These are phyloP conservation scores for Mycena vitilis DNA, from an alignment of 768 basidiomycete genomes.

Conservation along the genomic window DNA sequence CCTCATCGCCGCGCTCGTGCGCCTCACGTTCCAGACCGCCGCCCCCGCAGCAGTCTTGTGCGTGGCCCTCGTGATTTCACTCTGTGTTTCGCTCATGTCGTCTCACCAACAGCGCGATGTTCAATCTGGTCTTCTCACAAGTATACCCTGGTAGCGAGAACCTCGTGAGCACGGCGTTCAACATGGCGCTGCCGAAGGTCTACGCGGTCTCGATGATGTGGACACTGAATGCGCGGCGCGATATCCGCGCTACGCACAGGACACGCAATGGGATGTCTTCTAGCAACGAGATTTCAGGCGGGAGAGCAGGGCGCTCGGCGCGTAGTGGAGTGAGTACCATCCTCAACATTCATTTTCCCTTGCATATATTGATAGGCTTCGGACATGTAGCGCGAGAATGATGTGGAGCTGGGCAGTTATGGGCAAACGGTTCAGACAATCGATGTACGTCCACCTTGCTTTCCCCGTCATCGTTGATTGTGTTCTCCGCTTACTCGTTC, in stretches of 20 bases:
- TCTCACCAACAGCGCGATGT: slow-evolving; percentile 39
- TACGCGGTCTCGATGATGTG: slow-evolving; percentile 53
- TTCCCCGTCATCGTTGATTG: no score
- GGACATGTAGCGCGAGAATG: no score
- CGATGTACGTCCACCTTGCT: no score
- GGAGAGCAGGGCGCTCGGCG: no score
- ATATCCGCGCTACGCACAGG: slow-evolving; percentile 34
- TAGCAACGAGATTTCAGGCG: no score
- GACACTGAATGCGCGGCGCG: slow-evolving; percentile 46
- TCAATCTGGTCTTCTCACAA: slow-evolving; percentile 50
- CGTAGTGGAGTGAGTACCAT: no score
- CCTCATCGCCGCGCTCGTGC: slow-evolving; percentile 44
- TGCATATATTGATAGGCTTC: no score
- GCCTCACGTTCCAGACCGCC: slow-evolving; percentile 46
- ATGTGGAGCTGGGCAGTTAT: no score
- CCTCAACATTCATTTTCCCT: no score
- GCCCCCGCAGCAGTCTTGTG: background rate
- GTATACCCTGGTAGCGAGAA: slow-evolving; percentile 38
- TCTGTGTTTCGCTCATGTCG: slow-evolving; percentile 22
- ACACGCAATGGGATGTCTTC: slow-evolving; percentile 19
- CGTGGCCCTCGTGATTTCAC: slow-evolving; percentile 1
- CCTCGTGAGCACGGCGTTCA: slow-evolving; percentile 45
- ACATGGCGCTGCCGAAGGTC: slow-evolving; percentile 46
- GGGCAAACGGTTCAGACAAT: no score
- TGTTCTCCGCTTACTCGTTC: no score